Conservation (phyloP, 306 rosid species). For the Dryas alaskensis region DNA sequence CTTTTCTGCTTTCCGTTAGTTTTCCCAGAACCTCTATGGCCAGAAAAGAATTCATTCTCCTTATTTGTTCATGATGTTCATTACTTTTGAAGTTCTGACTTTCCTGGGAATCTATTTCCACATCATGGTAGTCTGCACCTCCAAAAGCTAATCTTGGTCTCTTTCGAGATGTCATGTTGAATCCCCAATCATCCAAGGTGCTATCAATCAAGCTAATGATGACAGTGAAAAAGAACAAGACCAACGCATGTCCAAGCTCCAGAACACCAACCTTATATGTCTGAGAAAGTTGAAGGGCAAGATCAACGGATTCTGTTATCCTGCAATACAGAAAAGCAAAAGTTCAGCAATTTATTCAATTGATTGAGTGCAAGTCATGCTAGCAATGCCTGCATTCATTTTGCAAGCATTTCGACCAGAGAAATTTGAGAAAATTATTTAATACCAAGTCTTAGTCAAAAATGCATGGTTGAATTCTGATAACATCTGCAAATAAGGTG, state of each 20-base stretch:
- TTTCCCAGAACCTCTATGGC: constrained; percentile 67
- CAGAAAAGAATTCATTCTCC: constrained; percentile 50
- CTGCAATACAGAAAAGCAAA: constrained; percentile 37
- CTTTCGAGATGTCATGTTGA: constrained; percentile 33
- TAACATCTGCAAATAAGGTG: constrained; percentile 18
- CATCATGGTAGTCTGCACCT: constrained; percentile 20
- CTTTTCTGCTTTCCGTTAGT: constrained; percentile 59
- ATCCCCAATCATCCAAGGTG: constrained; percentile 60
- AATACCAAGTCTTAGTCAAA: neutral
- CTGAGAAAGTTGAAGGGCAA: constrained; percentile 56
- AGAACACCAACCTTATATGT: constrained; percentile 32
- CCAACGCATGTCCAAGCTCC: constrained; percentile 63
- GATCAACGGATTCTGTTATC: constrained; percentile 53
- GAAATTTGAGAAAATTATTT: neutral
- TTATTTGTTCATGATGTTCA: constrained; percentile 41
- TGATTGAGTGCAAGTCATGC: constrained; percentile 7
- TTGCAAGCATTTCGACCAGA: neutral
- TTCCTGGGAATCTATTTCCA: constrained; percentile 46
- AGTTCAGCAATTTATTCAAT: constrained; percentile 14
- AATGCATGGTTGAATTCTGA: neutral
- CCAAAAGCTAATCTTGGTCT: constrained; percentile 36
- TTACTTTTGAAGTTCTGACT: constrained; percentile 24
- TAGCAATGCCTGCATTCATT: neutral
- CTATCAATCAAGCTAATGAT: constrained; percentile 50
- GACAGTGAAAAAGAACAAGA: constrained; percentile 53